Base-by-base conservation (phyloP, 2,329 filamentous ascomycete genomes). In the Colletotrichum cordylinicola region DNA sequence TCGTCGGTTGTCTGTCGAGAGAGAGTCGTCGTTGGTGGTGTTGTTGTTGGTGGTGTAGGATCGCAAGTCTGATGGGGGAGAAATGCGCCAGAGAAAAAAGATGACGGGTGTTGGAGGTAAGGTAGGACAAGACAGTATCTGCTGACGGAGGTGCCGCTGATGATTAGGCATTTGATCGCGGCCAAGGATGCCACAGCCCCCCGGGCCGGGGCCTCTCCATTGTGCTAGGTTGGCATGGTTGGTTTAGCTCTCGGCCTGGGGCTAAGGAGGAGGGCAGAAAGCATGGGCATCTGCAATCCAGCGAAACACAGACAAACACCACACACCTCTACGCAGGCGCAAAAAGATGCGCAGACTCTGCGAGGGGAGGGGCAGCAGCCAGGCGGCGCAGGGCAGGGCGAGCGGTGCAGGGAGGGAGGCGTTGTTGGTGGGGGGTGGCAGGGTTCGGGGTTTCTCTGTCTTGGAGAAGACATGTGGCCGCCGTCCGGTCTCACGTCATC, bases 401-500 rank as follows among this genome's bases (percentile, higher is more conserved):
- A 66, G 43, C n/a, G 27, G 21, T 21, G 39, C 27, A 43, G 18
- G 64, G 39, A 48, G 35, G n/a, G 24, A 48, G 65, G 65, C 27
- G 65, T 29, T 8, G 43, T 21, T 15, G 18, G 60, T 21, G 18
- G 37, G 35, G 29, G 66, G 60, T 33, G 61, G 16, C 33, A 29
- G 62, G 62, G 27, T 31, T 29, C 56, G 13, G 68, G 31, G 68
- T 56, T 29, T 61, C 16, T n/a, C 29, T 9, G n/a, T n/a, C 9
- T 7, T 31, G 2, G 9, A 31, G 5, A 9, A 31, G 31, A 9
- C 52, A 13, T 10, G 52, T 31, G 52, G 52, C 24, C n/a, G 39
- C 52, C 18, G 31, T 61, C 29, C 27, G 16, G 33, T 72, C 73
- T 75, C 69, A 75, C 68, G 73, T 75, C 73, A 75, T 75, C 69